Conservation (phyloP, 1,284 basidiomycete species). For the Irpex lacteus region DNA sequence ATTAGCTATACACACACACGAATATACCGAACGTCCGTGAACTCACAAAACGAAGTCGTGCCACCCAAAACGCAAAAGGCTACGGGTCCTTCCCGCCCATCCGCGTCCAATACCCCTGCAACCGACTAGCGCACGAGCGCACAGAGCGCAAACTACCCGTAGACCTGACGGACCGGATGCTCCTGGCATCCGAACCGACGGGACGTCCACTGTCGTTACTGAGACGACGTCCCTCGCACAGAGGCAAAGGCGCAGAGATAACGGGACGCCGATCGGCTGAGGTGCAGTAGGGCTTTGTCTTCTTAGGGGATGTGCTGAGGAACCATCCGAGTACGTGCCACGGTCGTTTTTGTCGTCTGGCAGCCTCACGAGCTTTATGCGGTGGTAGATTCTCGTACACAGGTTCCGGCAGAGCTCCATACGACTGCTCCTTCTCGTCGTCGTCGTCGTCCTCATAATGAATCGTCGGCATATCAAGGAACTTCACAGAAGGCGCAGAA, state of each 20-base stretch:
- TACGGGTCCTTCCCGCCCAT: slow-evolving; percentile 20
- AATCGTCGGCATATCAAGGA: slow-evolving; percentile 38
- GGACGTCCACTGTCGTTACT: slow-evolving; percentile 10
- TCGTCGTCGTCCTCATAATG: slow-evolving; percentile 28
- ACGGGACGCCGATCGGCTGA: slow-evolving; percentile 20
- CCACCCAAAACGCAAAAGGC: not conserved
- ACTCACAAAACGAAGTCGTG: not conserved
- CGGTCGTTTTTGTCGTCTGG: slow-evolving; percentile 20
- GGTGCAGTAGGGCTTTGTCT: not conserved
- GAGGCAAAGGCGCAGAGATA: slow-evolving; percentile 35
- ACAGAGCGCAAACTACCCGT: slow-evolving; percentile 15
- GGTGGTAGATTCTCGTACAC: slow-evolving; percentile 12
- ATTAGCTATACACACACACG: not conserved
- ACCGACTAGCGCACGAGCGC: slow-evolving; percentile 27
- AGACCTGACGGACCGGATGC: slow-evolving; percentile 24
- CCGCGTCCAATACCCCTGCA: slow-evolving; percentile 30
- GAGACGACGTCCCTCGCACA: slow-evolving; percentile 27
- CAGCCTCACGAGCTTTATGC: slow-evolving; percentile 14
- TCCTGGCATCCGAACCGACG: slow-evolving; percentile 15
- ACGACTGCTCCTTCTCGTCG: slow-evolving; percentile 9
- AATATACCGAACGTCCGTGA: not conserved
- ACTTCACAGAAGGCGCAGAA: slow-evolving; percentile 41
- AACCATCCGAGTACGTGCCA: slow-evolving; percentile 24
- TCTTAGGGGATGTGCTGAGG: slow-evolving; percentile 13
- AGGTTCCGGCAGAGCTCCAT: not conserved